phyloP scores from a whole-genome alignment of 2,329 filamentous ascomycete species.

The Metarhizium guizhouense region DNA sequence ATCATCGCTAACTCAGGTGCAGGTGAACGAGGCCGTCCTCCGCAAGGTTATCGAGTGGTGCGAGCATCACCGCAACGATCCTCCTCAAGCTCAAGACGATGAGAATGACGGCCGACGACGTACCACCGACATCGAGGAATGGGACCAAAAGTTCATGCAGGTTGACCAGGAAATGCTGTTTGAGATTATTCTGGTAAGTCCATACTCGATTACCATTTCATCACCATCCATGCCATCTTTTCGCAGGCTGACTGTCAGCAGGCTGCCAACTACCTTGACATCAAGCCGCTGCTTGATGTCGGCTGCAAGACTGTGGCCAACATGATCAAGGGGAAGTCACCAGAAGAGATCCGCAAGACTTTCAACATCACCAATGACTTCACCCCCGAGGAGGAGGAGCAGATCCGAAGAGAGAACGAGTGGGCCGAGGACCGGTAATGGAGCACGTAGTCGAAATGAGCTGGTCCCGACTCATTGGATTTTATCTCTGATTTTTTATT shows the following conservation, averaged over 20 bases:
- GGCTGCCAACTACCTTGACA: slow-evolving; percentile 98
- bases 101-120: slow-evolving; percentile 94
- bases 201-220: background rate
- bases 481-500: background rate
- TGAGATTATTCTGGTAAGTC: slow-evolving; percentile 87
- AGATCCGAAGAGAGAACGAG: slow-evolving; percentile 87
- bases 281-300: slow-evolving; percentile 94
- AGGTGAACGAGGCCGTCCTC: slow-evolving; percentile 89
- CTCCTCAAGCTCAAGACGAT: slow-evolving; percentile 72
- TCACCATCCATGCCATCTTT: background rate
- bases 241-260: slow-evolving; percentile 23
- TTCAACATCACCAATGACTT: slow-evolving; percentile 99
- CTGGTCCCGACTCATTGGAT: background rate
- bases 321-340: slow-evolving; percentile 99
- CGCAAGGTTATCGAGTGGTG: slow-evolving; percentile 99
- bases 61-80: slow-evolving; percentile 86
- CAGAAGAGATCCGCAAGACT: slow-evolving; percentile 97
- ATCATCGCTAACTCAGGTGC: background rate
- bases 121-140: slow-evolving; percentile 98
- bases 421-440: slow-evolving; percentile 75
- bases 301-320: slow-evolving; percentile 96
- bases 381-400: slow-evolving; percentile 96
- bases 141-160: slow-evolving; percentile 99
- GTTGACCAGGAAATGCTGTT: slow-evolving; percentile 99
- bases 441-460: background rate